phyloP scores from a whole-genome alignment of 768 basidiomycete genomes.

The Leccinellum rugosiceps region DNA sequence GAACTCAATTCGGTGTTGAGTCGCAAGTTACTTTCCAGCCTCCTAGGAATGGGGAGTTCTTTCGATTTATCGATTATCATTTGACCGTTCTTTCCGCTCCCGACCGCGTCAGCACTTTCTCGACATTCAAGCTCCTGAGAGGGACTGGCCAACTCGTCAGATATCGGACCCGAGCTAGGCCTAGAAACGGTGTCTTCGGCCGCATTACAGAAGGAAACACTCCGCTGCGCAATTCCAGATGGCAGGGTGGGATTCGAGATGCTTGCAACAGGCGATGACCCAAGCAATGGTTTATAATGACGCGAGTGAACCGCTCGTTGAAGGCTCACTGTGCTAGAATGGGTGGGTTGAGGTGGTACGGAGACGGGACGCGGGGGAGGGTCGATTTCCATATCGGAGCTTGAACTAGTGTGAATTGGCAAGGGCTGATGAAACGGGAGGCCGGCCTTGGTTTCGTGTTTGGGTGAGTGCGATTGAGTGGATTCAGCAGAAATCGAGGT shows the following conservation, averaged over 20 bases:
- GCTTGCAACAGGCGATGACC: conserved; percentile 15
- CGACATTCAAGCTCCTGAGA: conserved; percentile 16
- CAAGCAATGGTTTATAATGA: conserved; percentile 7
- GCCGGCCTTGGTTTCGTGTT: conserved; percentile 4
- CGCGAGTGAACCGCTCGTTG: neutral
- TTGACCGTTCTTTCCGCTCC: conserved; percentile 4
- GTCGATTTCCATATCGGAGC: conserved; percentile 28
- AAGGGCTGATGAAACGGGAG: conserved; percentile 7
- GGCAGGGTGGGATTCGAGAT: conserved; percentile 19
- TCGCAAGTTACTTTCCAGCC: neutral
- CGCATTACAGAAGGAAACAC: neutral
- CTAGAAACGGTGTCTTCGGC: conserved; percentile 8
- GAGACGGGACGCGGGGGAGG: conserved; percentile 18
- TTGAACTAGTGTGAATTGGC: conserved; percentile 2
- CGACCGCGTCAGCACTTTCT: conserved; percentile 11
- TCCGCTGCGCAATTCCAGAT: neutral
- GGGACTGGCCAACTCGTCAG: conserved; percentile 12
- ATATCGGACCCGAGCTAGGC: conserved; percentile 13
- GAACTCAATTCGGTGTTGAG: conserved; percentile 1
- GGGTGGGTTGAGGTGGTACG: conserved; percentile 14
- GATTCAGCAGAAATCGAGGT: conserved; percentile 28
- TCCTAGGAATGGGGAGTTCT: neutral
- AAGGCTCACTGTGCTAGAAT: neutral
- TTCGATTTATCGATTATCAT: conserved; percentile 7
- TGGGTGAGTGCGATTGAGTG: conserved; percentile 12